These are phyloP conservation scores for Miamiensis avidus DNA, from an alignment of 169 alveolate species.

Conservation along the genomic window DNA sequence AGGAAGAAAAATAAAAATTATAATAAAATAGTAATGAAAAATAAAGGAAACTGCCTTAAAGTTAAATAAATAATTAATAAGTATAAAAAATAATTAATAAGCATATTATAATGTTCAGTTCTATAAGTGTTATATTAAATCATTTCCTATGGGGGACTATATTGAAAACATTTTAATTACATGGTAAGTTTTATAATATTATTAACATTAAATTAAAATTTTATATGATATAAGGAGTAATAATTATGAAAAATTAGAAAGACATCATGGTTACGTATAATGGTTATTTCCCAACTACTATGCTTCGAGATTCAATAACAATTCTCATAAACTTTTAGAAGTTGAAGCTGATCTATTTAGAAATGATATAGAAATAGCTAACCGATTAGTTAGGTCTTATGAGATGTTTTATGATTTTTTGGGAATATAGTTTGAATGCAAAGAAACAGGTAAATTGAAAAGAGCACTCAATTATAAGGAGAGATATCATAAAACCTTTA, in stretches of 20 bases:
- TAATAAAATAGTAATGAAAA: no score
- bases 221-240: constrained; percentile 10
- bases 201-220: no score
- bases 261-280: constrained; percentile 11
- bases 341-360: constrained; percentile 11
- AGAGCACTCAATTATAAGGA: constrained; percentile 9
- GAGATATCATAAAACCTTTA: constrained; percentile 8
- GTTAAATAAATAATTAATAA: no score
- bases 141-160: no score
- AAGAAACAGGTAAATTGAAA: not conserved
- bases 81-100: no score
- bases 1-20: no score
- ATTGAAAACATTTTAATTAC: no score
- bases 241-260: constrained; percentile 3
- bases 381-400: constrained; percentile 2
- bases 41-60: no score
- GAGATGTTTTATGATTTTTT: constrained; percentile 10
- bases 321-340: not conserved
- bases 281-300: constrained; percentile 15
- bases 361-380: not conserved
- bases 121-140: no score
- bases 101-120: no score
- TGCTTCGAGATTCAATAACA: constrained; percentile 5
- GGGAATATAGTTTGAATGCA: constrained; percentile 2
- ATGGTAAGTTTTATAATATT: no score